phyloP scores from a whole-genome alignment of 139 green algal species.

The Pycnococcus provasolii region DNA sequence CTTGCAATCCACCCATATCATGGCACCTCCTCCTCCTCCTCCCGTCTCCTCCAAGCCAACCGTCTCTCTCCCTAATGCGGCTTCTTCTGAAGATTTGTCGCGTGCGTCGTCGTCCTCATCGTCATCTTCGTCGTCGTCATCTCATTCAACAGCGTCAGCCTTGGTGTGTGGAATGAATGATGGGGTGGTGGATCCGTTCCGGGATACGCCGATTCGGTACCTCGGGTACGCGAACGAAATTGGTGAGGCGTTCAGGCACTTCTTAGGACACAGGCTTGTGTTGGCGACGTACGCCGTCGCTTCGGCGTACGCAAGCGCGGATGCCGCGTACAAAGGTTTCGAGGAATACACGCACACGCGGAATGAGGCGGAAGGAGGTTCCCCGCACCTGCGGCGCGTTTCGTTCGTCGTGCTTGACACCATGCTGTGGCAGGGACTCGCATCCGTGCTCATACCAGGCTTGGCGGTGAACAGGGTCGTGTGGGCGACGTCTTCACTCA shows the following conservation, averaged over 20 bases:
- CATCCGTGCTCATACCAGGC: conserved; percentile 43
- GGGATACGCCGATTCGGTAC: conserved; percentile 56
- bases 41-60: no score
- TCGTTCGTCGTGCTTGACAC: conserved; percentile 35
- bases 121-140: no score
- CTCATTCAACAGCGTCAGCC: no score
- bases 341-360: conserved; percentile 30
- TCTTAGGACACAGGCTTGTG: conserved; percentile 47
- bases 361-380: no score
- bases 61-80: no score
- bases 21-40: no score
- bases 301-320: conserved; percentile 53
- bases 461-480: conserved; percentile 64
- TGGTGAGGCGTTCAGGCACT: conserved; percentile 58
- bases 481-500: neutral
- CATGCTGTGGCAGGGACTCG: conserved; percentile 60
- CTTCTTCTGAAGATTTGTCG: no score
- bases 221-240: conserved; percentile 61
- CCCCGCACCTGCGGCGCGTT: no score
- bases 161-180: conserved; percentile 13
- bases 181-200: conserved; percentile 46
- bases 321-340: conserved; percentile 54
- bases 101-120: no score
- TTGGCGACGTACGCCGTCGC: conserved; percentile 53
- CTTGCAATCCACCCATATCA: no score